A percentile compares a stretch with the other conserved stretches of the same genome.
phyloP scores from a whole-genome alignment of 345 rosid genomes.

The Corchorus olitorius region DNA sequence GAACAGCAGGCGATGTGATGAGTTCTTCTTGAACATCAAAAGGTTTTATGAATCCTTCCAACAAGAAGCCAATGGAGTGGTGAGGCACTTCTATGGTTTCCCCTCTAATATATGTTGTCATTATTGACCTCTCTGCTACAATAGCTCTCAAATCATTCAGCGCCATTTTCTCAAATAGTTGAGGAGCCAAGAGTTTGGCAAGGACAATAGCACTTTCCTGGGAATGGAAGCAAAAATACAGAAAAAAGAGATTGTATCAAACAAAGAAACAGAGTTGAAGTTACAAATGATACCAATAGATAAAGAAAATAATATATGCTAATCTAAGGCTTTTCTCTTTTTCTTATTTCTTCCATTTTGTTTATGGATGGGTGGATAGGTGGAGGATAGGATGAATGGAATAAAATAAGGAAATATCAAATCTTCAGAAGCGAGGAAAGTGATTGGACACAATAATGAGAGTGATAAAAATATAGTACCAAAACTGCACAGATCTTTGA shows the following conservation, averaged over 20 bases:
- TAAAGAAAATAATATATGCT: not conserved
- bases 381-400: too few relatives aligned
- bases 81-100: constrained; percentile 66
- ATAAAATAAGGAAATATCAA: not conserved
- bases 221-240: not conserved
- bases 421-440: not conserved
- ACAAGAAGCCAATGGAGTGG: constrained; percentile 65
- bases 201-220: constrained; percentile 92
- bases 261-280: not conserved
- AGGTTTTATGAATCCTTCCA: constrained; percentile 78
- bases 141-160: constrained; percentile 83
- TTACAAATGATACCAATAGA: not conserved
- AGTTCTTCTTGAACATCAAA: constrained; percentile 60
- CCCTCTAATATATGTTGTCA: constrained; percentile 62
- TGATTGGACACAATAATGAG: not conserved
- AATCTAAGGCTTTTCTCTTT: not conserved
- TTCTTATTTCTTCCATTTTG: not conserved
- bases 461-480: not conserved
- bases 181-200: constrained; percentile 83
- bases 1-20: constrained; percentile 62
- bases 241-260: not conserved
- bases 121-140: constrained; percentile 62
- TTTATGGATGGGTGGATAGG: too few relatives aligned
- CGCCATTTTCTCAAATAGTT: constrained; percentile 72
- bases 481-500: not conserved